Percentiles rank a stretch among this genome's conserved stretches.
These are phyloP conservation scores for Coemansia guatemalensis DNA, from an alignment of 192 early-diverging fungal species.

Conservation along the genomic window DNA sequence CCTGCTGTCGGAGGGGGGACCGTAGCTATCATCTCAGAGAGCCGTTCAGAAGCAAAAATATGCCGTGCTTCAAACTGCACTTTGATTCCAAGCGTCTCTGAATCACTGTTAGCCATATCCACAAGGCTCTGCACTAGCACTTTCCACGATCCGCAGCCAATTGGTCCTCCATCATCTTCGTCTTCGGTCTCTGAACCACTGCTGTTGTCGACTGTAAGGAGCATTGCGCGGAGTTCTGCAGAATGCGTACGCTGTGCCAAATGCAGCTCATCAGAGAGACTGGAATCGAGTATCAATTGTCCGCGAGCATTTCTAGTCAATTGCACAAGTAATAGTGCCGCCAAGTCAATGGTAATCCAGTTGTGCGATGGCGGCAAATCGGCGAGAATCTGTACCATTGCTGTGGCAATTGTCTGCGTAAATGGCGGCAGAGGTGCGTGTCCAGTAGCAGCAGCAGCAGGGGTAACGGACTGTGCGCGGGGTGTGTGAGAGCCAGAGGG, in stretches of 20 bases:
- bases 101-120: conserved; percentile 40
- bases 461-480: too few relatives aligned
- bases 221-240: conserved; percentile 39
- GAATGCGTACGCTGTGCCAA: conserved; percentile 29
- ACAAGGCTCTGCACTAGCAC: conserved; percentile 33
- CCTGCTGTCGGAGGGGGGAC: too few relatives aligned
- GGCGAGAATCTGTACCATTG: conserved; percentile 43
- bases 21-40: too few relatives aligned
- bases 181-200: background rate
- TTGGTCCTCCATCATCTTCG: background rate
- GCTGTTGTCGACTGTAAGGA: conserved; percentile 7
- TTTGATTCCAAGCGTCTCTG: conserved; percentile 33
- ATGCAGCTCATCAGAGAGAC: conserved; percentile 19
- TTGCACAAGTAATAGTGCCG: conserved; percentile 31
- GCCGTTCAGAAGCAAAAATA: conserved; percentile 15
- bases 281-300: conserved; percentile 18
- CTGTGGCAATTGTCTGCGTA: conserved; percentile 21
- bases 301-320: conserved; percentile 21
- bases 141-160: conserved; percentile 33
- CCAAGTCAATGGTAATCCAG: conserved; percentile 36
- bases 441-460: too few relatives aligned
- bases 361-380: conserved; percentile 26
- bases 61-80: conserved; percentile 34
- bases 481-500: background rate
- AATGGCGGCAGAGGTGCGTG: conserved; percentile 15